Evolutionary conservation across 1,284 basidiomycete genomes (phyloP).

Genomic region (Rhodotorula mucilaginosa): DNA sequence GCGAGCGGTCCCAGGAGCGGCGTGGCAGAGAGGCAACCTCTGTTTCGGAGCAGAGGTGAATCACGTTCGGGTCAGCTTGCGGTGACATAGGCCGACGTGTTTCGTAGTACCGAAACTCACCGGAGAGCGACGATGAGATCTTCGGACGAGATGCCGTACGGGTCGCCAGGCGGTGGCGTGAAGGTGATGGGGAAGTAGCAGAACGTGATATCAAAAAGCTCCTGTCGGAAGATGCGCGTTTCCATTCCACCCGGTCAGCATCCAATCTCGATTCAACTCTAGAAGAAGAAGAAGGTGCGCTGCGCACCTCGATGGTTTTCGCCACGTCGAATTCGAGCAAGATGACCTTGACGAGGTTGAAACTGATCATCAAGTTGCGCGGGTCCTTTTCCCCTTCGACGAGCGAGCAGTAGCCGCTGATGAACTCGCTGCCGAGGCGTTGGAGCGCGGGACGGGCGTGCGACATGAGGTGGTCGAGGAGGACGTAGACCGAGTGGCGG

Average conservation of each 20-base stretch:
- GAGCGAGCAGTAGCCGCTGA: constrained; percentile 71
- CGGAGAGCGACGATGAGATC: constrained; percentile 75
- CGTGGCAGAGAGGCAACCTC: constrained; percentile 69
- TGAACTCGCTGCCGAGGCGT: constrained; percentile 63
- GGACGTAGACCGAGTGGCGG: constrained; percentile 74
- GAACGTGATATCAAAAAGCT: constrained; percentile 90
- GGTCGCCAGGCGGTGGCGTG: constrained; percentile 88
- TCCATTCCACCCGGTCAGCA: too few species aligned
- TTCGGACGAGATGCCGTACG: constrained; percentile 86
- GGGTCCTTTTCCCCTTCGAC: constrained; percentile 98
- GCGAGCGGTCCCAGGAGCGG: constrained; percentile 80
- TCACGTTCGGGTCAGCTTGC: not conserved
- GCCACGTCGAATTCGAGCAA: constrained; percentile 82
- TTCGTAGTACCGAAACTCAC: constrained; percentile 49
- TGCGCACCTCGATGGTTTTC: constrained; percentile 68
- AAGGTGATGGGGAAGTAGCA: constrained; percentile 99
- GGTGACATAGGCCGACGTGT: too few species aligned
- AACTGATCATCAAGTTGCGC: constrained; percentile 84
- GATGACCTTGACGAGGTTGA: constrained; percentile 80
- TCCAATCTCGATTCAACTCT: not conserved
- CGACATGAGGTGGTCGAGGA: constrained; percentile 76
- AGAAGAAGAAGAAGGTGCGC: not conserved
- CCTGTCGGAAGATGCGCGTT: constrained; percentile 53
- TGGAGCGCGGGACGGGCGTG: constrained; percentile 61
- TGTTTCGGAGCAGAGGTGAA: constrained; percentile 17